Conservation (phyloP, 208 protist genomes). For the Trypanosoma melophagium region DNA sequence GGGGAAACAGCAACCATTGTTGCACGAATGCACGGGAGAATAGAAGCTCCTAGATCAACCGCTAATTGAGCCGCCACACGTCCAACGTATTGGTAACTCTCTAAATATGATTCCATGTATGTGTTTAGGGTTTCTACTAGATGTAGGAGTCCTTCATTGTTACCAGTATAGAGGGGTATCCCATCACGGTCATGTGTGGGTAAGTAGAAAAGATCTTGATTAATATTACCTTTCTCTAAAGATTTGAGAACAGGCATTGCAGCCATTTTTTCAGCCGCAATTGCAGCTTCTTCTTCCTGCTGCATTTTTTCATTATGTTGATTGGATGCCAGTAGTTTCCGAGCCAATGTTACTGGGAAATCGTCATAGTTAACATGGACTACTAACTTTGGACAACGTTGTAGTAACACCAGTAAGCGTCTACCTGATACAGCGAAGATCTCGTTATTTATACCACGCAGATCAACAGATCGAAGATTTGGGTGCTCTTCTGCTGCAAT, state of each 20-base stretch:
- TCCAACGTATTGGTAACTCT: slow-evolving; percentile 34
- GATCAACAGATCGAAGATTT: slow-evolving; percentile 38
- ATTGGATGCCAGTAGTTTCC: slow-evolving; percentile 20
- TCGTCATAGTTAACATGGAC: slow-evolving; percentile 38
- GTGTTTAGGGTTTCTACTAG: slow-evolving; percentile 39
- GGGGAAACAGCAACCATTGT: slow-evolving; percentile 21
- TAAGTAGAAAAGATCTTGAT: slow-evolving; percentile 33
- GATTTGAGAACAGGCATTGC: slow-evolving; percentile 5
- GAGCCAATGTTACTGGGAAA: slow-evolving; percentile 29
- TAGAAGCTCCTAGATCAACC: slow-evolving; percentile 39
- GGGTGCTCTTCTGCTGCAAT: slow-evolving; percentile 27
- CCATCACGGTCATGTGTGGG: slow-evolving; percentile 18
- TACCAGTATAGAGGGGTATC: slow-evolving; percentile 27
- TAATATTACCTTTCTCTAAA: background rate
- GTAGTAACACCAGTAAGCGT: slow-evolving; percentile 31
- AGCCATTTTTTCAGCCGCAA: slow-evolving; percentile 11
- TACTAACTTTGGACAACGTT: slow-evolving; percentile 18
- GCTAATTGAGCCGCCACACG: slow-evolving; percentile 40
- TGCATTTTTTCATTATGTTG: slow-evolving; percentile 8
- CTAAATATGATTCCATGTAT: slow-evolving; percentile 48
- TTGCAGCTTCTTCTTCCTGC: slow-evolving; percentile 7
- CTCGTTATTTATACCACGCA: slow-evolving; percentile 31
- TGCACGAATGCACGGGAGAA: slow-evolving; percentile 26
- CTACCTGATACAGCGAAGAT: slow-evolving; percentile 43
- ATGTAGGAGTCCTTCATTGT: slow-evolving; percentile 11